Percentiles rank a stretch among this genome's conserved stretches.
Conservation (phyloP, 371 early-diverging fungal genomes). For the Ecytonucleospora hepatopenaei region DNA sequence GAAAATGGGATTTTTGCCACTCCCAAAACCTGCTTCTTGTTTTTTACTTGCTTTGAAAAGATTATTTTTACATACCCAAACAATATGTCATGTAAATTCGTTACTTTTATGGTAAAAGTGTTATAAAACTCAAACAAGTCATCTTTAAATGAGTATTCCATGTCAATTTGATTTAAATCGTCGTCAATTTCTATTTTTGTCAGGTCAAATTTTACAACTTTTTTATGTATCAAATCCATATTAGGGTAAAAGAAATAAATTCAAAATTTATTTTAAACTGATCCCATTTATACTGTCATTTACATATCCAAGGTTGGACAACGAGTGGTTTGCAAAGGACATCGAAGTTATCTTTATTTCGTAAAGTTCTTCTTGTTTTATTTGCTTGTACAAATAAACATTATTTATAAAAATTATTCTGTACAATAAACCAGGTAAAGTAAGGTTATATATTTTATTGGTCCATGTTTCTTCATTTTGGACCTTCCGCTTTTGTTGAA, state of each 20-base stretch:
- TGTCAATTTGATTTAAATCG: not conserved
- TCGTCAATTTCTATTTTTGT: not conserved
- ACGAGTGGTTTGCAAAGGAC: too few species aligned
- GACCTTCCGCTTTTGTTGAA: too few species aligned
- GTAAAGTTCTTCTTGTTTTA: too few species aligned
- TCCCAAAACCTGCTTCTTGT: not conserved
- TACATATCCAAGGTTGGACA: too few species aligned
- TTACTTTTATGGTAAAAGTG: not conserved
- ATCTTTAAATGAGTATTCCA: not conserved
- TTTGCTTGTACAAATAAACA: too few species aligned
- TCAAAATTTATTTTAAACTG: not conserved
- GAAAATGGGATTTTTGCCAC: not conserved
- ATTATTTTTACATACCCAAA: not conserved
- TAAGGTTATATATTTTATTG: too few species aligned
- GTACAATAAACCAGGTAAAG: too few species aligned
- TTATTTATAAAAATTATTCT: too few species aligned
- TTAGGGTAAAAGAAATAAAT: not conserved
- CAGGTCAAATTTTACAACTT: not conserved
- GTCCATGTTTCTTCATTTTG: too few species aligned
- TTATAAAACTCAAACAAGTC: not conserved
- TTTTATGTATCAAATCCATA: not conserved
- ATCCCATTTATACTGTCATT: too few species aligned
- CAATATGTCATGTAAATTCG: slow-evolving; percentile 6
- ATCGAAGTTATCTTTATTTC: too few species aligned
- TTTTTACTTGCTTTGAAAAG: not conserved